Base-by-base conservation (phyloP, 2,329 filamentous ascomycete species). In the Thielaviopsis euricoi region DNA sequence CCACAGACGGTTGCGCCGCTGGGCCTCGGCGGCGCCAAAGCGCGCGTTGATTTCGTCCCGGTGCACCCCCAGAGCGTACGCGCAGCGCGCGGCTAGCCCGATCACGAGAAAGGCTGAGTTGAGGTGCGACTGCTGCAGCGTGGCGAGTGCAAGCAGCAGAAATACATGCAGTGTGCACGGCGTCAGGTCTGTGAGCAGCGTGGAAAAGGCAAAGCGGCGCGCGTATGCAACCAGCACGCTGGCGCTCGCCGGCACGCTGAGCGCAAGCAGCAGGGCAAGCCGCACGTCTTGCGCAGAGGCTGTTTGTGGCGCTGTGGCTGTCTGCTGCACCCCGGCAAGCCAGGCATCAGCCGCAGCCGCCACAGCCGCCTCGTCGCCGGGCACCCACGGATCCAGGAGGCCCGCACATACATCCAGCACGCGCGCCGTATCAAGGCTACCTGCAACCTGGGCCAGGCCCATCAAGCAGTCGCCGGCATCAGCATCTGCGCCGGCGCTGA, bases 21-120 rank as follows among this genome's bases (percentile, higher is more conserved):
- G 66, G 40, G 73, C 73, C 0, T 71, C 64, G 0, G 72, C 70
- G 0, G 68, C 62, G 0, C 74, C 76, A 46, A 80, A 79, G 0
- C 76, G 71, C 0, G 72, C 70, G 61, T 79, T 80, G 22, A 79
- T 75, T 54, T 78, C 76, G 1, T 74, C 76, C 2, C 77, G 68
- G 61, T 80, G 77, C 5, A 79, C 66, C 0, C 77, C 77, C 15
- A 79, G 73, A 0, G 76, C 75, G 59, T 79, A 78, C 0, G 76
- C 76, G 0, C 76, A 74, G 1, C 77, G 70, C 0, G 73, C 76
- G 0, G 76, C 74, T 6, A 78, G 73, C 7, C 76, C 77, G 19
- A 79, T 78, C 64, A 78, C 76, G 2, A 80, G 64, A 53, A 78
- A 80, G 0, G 75, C 75, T 1, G 75, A 75, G 58, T 78, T 79